Conservation (phyloP, 1,284 basidiomycete species). For the Cryptococcus depauperatus region DNA sequence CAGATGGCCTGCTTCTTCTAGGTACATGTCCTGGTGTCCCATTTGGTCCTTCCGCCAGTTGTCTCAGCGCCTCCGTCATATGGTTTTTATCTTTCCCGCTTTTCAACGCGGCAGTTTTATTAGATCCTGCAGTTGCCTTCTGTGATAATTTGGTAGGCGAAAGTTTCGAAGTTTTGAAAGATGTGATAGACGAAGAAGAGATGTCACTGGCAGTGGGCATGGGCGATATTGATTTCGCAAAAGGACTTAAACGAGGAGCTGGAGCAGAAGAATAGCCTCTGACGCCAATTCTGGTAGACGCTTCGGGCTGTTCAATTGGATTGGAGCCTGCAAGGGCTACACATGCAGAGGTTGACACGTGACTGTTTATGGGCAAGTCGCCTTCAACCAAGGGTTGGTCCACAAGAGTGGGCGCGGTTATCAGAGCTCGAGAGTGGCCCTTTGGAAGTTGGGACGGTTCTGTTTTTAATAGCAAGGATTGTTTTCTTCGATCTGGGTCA, state of each 20-base stretch:
- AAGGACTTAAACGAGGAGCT: not conserved
- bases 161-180: not conserved
- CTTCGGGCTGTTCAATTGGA: no score
- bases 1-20: slow-evolving; percentile 8
- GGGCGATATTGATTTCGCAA: not conserved
- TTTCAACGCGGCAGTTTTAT: not conserved
- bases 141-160: not conserved
- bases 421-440: slow-evolving; percentile 22
- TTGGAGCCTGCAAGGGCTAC: not conserved
- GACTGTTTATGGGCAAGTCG: not conserved
- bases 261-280: not conserved
- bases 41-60: slow-evolving; percentile 19
- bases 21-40: slow-evolving; percentile 3
- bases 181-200: not conserved
- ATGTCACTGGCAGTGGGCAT: not conserved
- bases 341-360: not conserved
- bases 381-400: slow-evolving; percentile 17
- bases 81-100: slow-evolving; percentile 5
- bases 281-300: no score
- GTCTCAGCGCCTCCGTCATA: slow-evolving; percentile 25
- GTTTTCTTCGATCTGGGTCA: not conserved
- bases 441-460: no score
- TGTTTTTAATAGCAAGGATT: no score
- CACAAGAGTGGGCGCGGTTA: slow-evolving; percentile 33
- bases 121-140: not conserved